Conservation (phyloP, 805 yeast genomes). For the Starmerella potacharoeniae region DNA sequence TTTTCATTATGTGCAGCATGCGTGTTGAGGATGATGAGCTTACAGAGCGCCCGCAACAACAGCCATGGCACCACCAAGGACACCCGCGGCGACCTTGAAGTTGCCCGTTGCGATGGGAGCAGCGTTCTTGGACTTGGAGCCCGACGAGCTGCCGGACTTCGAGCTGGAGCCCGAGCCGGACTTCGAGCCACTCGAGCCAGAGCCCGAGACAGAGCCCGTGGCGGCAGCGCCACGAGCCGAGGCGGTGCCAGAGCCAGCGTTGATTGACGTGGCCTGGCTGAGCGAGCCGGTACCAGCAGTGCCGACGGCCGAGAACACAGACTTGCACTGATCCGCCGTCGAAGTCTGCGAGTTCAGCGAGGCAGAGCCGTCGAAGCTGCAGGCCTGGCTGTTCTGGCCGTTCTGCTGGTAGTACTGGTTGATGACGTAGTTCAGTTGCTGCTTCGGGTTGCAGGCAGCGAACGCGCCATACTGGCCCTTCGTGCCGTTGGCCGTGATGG, state of each 20-base stretch:
- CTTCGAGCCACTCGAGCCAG: conserved; percentile 1
- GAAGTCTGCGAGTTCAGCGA: conserved; percentile 35
- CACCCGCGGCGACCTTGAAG: conserved; percentile 16
- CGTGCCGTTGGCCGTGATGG: conserved; percentile 49
- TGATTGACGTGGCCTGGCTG: conserved; percentile 25
- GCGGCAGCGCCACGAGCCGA: conserved; percentile 1
- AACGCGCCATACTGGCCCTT: conserved; percentile 60
- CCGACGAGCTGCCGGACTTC: conserved; percentile 15
- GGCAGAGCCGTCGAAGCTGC: conserved; percentile 65
- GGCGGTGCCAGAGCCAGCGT: conserved; percentile 14
- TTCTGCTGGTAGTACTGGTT: conserved; percentile 50
- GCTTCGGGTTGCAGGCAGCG: conserved; percentile 62
- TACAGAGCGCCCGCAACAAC: conserved; percentile 18
- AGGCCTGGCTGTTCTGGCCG: conserved; percentile 38
- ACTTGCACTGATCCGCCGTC: conserved; percentile 39
- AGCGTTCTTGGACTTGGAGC: conserved; percentile 31
- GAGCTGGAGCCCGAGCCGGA: conserved; percentile 3
- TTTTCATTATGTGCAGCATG: background rate
- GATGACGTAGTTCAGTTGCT: conserved; percentile 55
- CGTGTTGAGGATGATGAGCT: background rate
- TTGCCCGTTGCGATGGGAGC: conserved; percentile 31
- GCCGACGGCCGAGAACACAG: conserved; percentile 54
- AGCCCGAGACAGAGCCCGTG: conserved; percentile 7
- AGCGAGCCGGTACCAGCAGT: conserved; percentile 49
- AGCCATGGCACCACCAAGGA: conserved; percentile 18